Base-by-base conservation (phyloP, 306 rosid genomes). In the Cercis canadensis region DNA sequence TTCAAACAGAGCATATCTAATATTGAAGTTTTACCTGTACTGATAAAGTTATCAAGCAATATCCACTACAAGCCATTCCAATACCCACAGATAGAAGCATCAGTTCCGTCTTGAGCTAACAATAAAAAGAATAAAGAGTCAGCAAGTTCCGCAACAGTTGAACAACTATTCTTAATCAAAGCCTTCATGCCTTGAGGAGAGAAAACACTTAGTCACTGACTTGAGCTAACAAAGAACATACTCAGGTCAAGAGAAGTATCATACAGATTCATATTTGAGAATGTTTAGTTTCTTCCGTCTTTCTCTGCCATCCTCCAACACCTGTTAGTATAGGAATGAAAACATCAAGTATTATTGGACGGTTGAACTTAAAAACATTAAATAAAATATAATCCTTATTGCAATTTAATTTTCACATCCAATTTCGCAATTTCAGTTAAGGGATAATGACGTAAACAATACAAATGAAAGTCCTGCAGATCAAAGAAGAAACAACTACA, bases 191-290 rank as follows among this genome's bases (percentile, higher is more conserved):
- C 65, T 49, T 61, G 45, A 29, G 60, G 43, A 5, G 63, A 24
- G 33, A 67, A 63, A 69, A 49, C 46, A 39, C 14, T 24, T 31
- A 60, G 57, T 34, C 34, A 32, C 67, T 17, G 62, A 70, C 80
- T 77, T 75, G 55, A 78, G 51, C 29, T 49, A 80, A 68, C 37
- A 76, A 81, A 77, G 77, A 84, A 73, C 74, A 78, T 69, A 74
- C 53, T 64, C 76, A 82, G 91, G 70, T 79, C 72, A 74, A 72
- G 80, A 76, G 64, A 63, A 77, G 84, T 61, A 82, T 78, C 96
- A 75, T 92, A 92, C 98, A 84, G 92, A 94, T 88, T 92, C 96
- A 66, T 92, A 92, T 77, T 82, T n/a, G 70, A 92, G 98, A 79
- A 84, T 78, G 87, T 85, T 87, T 49, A 92, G 85, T 81, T 83